Evolutionary conservation across 2,329 filamentous ascomycete species (phyloP).

Genomic region (Penicillium expansum): DNA sequence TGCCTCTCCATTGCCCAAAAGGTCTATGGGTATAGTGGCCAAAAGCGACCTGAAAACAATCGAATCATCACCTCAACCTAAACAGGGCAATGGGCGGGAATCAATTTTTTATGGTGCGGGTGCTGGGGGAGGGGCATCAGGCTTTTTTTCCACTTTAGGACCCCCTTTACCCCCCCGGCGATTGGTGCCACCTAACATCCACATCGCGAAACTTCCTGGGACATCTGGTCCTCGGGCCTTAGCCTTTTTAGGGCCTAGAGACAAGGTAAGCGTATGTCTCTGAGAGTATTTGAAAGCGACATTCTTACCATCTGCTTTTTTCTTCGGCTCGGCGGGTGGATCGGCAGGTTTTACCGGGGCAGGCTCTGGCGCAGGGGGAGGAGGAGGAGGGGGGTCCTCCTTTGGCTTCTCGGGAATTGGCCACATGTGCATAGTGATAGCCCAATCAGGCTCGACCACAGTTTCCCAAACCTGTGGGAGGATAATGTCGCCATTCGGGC

Average conservation of each 20-base stretch:
- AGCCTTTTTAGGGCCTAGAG: conserved; percentile 33
- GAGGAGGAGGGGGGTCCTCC: conserved; percentile 34
- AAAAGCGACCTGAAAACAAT: not conserved
- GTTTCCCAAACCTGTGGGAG: conserved; percentile 79
- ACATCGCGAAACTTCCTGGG: conserved; percentile 42
- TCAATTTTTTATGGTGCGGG: conserved; percentile 10
- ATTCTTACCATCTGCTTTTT: conserved; percentile 36
- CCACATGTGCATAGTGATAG: conserved; percentile 67
- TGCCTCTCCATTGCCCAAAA: not conserved
- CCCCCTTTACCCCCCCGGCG: conserved; percentile 31
- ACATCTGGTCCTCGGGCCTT: conserved; percentile 15
- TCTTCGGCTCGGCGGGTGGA: conserved; percentile 30
- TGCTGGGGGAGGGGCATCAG: conserved; percentile 31
- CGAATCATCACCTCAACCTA: not conserved
- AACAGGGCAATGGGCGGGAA: not conserved
- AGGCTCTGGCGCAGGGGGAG: conserved; percentile 23
- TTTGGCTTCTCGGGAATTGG: conserved; percentile 56
- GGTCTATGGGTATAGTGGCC: not conserved
- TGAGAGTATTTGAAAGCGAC: not conserved
- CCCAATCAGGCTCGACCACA: conserved; percentile 74
- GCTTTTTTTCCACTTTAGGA: conserved; percentile 50
- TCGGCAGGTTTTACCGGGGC: conserved; percentile 24
- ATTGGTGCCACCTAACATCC: conserved; percentile 43
- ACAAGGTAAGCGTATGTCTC: not conserved
- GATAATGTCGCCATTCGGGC: conserved; percentile 78